These are phyloP conservation scores for Dothistroma pini DNA, from an alignment of 2,329 filamentous ascomycete genomes.

Conservation along the genomic window DNA sequence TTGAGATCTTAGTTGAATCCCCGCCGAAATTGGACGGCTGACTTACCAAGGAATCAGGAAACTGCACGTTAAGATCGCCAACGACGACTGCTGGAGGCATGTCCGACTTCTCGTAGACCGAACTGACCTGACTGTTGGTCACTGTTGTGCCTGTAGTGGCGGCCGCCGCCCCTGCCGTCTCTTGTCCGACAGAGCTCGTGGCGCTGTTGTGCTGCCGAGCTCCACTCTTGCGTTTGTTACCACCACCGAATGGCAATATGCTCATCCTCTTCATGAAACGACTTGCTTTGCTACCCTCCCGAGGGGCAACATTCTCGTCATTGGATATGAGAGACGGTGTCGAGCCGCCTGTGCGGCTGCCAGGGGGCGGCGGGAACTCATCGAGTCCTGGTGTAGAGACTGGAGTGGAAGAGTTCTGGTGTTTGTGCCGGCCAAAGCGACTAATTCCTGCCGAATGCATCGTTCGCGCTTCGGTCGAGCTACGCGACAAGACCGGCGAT, in stretches of 20 bases:
- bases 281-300: slow-evolving; percentile 51
- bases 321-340: slow-evolving; percentile 29
- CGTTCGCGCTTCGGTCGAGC: slow-evolving; percentile 21
- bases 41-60: slow-evolving; percentile 77
- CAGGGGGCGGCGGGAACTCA: slow-evolving; percentile 22
- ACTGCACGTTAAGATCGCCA: slow-evolving; percentile 93
- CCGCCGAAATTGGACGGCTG: neutral
- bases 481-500: slow-evolving; percentile 19
- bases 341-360: slow-evolving; percentile 19
- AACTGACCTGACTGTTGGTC: slow-evolving; percentile 18
- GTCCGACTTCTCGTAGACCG: slow-evolving; percentile 30
- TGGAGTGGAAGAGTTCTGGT: slow-evolving; percentile 4
- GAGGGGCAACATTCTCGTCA: slow-evolving; percentile 45
- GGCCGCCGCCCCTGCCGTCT: neutral
- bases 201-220: slow-evolving; percentile 22
- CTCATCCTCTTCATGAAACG: slow-evolving; percentile 63
- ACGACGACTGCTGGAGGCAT: slow-evolving; percentile 61
- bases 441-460: slow-evolving; percentile 16
- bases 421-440: slow-evolving; percentile 14
- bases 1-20: slow-evolving; percentile 9
- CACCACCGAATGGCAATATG: slow-evolving; percentile 25
- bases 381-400: slow-evolving; percentile 12
- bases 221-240: slow-evolving; percentile 49
- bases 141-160: slow-evolving; percentile 1
- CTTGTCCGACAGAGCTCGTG: slow-evolving; percentile 12